These are phyloP conservation scores for Spraguea lophii DNA, from an alignment of 371 early-diverging fungal genomes.

Conservation along the genomic window DNA sequence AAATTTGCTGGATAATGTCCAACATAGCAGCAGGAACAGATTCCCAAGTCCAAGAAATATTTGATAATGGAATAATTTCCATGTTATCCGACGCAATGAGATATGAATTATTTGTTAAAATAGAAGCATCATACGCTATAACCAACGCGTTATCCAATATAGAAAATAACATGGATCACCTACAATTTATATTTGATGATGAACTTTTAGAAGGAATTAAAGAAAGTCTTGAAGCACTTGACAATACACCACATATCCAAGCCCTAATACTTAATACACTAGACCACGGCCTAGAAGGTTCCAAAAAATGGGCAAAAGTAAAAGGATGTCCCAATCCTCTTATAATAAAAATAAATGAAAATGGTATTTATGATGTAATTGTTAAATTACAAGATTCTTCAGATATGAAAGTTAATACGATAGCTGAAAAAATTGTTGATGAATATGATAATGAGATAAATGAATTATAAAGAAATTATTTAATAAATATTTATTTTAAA, in stretches of 20 bases:
- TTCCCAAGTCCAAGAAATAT: slow-evolving; percentile 70
- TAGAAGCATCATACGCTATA: slow-evolving; percentile 98
- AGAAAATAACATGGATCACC: slow-evolving; percentile 61
- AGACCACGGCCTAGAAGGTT: slow-evolving; percentile 84
- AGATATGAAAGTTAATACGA: too few relatives aligned
- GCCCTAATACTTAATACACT: slow-evolving; percentile 76
- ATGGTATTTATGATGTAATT: too few relatives aligned
- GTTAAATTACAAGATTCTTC: too few relatives aligned
- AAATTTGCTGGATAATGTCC: slow-evolving; percentile 97
- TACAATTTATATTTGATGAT: slow-evolving; percentile 58
- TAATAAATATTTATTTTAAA: too few relatives aligned
- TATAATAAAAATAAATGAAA: too few relatives aligned
- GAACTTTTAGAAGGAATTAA: slow-evolving; percentile 78
- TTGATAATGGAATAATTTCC: slow-evolving; percentile 74
- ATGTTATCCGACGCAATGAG: slow-evolving; percentile 61
- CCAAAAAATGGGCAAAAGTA: slow-evolving; percentile 49
- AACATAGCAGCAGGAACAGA: slow-evolving; percentile 97
- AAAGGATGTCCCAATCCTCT: too few relatives aligned
- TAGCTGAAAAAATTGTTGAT: too few relatives aligned
- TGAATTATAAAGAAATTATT: too few relatives aligned
- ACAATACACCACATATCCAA: slow-evolving; percentile 60
- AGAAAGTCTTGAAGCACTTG: slow-evolving; percentile 53
- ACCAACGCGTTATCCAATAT: slow-evolving; percentile 86
- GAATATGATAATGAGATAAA: too few relatives aligned
- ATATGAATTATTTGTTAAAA: slow-evolving; percentile 83